These are phyloP conservation scores for Seminavis robusta DNA, from an alignment of 108 stramenopile genomes.

Conservation along the genomic window DNA sequence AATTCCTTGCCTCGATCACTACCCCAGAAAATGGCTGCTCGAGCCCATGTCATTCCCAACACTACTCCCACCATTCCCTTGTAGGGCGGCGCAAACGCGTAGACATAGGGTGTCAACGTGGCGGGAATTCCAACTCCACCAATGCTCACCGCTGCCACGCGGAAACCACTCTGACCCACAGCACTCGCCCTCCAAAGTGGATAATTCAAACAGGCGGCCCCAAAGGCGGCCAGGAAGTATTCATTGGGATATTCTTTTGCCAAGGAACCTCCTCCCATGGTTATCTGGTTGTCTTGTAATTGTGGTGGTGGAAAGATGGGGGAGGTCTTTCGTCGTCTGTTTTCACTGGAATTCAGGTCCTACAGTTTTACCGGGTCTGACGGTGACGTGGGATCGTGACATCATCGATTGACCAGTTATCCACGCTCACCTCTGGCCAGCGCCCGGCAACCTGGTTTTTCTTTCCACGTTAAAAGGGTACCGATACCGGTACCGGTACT, in stretches of 20 bases:
- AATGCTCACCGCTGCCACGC: conserved; percentile 29
- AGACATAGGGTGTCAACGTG: conserved; percentile 58
- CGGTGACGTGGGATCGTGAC: no score
- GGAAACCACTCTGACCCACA: conserved; percentile 81
- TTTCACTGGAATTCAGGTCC: no score
- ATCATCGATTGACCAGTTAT: no score
- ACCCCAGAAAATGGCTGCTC: conserved; percentile 95
- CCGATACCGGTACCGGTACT: no score
- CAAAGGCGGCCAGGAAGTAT: conserved; percentile 64
- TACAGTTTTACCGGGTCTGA: no score
- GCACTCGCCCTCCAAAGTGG: conserved; percentile 82
- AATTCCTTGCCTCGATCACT: conserved; percentile 80
- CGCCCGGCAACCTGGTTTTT: no score
- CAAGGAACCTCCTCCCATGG: conserved; percentile 59
- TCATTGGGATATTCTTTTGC: conserved; percentile 80
- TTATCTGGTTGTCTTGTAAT: no score
- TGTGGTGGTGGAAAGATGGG: no score
- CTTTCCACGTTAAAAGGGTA: no score
- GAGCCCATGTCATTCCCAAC: conserved; percentile 96
- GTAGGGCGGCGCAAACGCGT: conserved; percentile 93
- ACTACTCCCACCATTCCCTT: conserved; percentile 89
- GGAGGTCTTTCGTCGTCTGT: no score
- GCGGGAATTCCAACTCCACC: conserved; percentile 31
- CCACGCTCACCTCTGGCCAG: no score
- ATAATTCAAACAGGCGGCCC: conserved; percentile 74